Conservation (phyloP, 371 early-diverging fungal genomes). For the Rhizopus delemar region DNA sequence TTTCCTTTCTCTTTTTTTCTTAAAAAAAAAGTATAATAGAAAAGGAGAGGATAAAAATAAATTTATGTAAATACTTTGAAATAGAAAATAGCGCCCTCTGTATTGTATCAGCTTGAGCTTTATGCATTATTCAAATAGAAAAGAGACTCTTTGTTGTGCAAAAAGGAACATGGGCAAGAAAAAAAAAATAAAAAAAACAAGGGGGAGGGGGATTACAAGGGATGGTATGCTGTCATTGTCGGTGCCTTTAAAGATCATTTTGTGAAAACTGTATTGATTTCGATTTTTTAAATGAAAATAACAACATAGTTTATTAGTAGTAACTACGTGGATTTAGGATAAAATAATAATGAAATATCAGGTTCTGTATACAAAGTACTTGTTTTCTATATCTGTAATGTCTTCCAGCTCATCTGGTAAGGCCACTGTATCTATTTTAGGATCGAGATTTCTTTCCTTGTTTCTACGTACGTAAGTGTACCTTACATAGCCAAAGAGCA, state of each 20-base stretch:
- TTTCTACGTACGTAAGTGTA: conserved; percentile 13
- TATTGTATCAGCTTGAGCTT: not conserved
- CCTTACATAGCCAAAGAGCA: conserved; percentile 26
- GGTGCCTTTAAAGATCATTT: too few species aligned
- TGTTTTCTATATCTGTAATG: conserved; percentile 20
- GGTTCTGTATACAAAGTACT: conserved; percentile 22
- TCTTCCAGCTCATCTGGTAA: conserved; percentile 21
- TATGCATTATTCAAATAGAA: not conserved
- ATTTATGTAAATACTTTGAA: not conserved
- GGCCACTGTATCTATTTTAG: conserved; percentile 2
- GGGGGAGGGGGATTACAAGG: too few species aligned
- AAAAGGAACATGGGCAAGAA: too few species aligned
- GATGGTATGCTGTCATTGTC: too few species aligned
- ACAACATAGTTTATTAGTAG: too few species aligned
- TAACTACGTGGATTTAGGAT: not conserved
- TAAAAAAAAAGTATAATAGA: not conserved
- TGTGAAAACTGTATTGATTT: too few species aligned
- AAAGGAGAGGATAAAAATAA: not conserved
- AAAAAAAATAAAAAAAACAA: too few species aligned
- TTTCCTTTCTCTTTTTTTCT: not conserved
- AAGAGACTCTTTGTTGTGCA: too few species aligned
- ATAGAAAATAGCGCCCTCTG: not conserved
- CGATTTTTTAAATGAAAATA: not conserved
- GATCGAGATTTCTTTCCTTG: conserved; percentile 13
- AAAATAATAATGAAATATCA: not conserved